These are phyloP conservation scores for Thyridium curvatum DNA, from an alignment of 2,329 filamentous ascomycete species.

Conservation along the genomic window DNA sequence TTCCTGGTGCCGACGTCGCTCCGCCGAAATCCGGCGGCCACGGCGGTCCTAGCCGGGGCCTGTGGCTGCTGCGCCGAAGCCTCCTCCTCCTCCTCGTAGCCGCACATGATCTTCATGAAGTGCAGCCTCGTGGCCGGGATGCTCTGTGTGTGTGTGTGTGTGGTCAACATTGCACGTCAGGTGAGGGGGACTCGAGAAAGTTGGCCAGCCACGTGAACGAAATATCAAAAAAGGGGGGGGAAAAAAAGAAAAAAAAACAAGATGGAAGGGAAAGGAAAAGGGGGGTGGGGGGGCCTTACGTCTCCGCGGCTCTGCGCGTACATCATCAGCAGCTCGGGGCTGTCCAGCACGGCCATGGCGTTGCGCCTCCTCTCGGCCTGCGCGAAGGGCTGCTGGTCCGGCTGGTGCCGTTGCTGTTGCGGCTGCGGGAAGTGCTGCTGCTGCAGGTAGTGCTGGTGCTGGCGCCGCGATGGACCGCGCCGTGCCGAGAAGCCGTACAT, in stretches of 20 bases:
- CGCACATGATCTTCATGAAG: constrained; percentile 51
- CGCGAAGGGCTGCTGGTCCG: constrained; percentile 31
- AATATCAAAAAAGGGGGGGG: not conserved
- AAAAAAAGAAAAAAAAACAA: not conserved
- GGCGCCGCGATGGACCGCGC: too few species aligned
- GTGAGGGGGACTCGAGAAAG: not conserved
- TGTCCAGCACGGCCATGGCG: constrained; percentile 48
- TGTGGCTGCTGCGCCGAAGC: not conserved
- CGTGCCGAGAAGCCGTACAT: not conserved
- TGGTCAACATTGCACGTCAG: not conserved
- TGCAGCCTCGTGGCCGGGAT: constrained; percentile 48
- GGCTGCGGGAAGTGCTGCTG: not conserved
- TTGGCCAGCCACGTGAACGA: too few species aligned
- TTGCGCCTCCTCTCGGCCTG: constrained; percentile 37
- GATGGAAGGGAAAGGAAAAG: not conserved
- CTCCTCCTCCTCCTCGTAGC: constrained; percentile 32
- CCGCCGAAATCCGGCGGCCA: too few species aligned
- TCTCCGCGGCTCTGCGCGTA: constrained; percentile 47
- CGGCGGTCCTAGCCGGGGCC: too few species aligned
- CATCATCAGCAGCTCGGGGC: constrained; percentile 53
- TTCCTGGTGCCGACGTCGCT: too few species aligned
- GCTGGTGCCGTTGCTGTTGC: constrained; percentile 1
- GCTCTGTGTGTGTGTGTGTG: constrained; percentile 37
- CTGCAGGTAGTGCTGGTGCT: constrained; percentile 1
- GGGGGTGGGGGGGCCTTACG: constrained; percentile 30